These are phyloP conservation scores for Termitomyces sp. DNA, from an alignment of 768 basidiomycete genomes.

Conservation along the genomic window DNA sequence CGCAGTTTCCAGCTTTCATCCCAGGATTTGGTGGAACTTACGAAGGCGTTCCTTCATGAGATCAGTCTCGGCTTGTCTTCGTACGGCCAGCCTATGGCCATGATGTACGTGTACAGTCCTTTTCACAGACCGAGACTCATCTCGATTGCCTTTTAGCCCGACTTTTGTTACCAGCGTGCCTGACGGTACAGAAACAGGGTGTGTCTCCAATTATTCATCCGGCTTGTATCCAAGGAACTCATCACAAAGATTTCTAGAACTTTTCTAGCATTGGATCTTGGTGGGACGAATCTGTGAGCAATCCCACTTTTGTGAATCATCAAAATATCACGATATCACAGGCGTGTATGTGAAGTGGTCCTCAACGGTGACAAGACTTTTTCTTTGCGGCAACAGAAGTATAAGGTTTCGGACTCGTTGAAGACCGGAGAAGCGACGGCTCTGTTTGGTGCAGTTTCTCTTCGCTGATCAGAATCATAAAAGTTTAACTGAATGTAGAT, in stretches of 20 bases:
- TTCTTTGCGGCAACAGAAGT: slow-evolving; percentile 89
- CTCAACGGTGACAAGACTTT: slow-evolving; percentile 90
- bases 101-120: slow-evolving; percentile 60
- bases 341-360: slow-evolving; percentile 91
- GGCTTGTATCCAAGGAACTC: neutral
- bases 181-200: slow-evolving; percentile 92
- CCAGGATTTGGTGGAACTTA: slow-evolving; percentile 60
- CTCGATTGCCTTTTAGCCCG: slow-evolving; percentile 46
- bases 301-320: neutral
- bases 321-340: slow-evolving; percentile 24
- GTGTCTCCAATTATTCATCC: slow-evolving; percentile 12
- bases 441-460: slow-evolving; percentile 62
- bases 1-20: slow-evolving; percentile 64
- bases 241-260: slow-evolving; percentile 45
- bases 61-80: slow-evolving; percentile 64
- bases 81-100: slow-evolving; percentile 83
- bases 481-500: slow-evolving; percentile 42
- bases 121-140: neutral
- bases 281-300: slow-evolving; percentile 93
- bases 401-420: slow-evolving; percentile 88
- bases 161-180: slow-evolving; percentile 96
- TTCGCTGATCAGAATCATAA: neutral
- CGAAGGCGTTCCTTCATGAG: slow-evolving; percentile 76
- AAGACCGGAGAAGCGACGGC: slow-evolving; percentile 88
- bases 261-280: slow-evolving; percentile 93